phyloP scores from a whole-genome alignment of 331 rosid species.

The Malus hybrid region DNA sequence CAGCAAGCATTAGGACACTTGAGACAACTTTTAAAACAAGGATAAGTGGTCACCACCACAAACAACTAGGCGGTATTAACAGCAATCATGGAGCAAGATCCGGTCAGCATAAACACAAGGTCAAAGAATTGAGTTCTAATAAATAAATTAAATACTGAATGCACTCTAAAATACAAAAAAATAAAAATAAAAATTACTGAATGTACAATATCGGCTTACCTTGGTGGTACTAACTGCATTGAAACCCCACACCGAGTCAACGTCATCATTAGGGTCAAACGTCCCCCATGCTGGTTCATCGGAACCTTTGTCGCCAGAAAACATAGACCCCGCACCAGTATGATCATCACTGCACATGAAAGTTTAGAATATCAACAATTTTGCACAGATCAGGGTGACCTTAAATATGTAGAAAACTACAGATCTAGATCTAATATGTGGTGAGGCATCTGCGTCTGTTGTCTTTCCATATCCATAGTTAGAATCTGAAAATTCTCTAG shows the following conservation, averaged over 20 bases:
- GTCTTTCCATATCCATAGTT: too few relatives aligned
- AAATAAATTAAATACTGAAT: background rate
- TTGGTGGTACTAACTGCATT: constrained; percentile 9
- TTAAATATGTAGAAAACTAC: too few relatives aligned
- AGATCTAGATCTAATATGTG: too few relatives aligned
- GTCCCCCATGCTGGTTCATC: too few relatives aligned
- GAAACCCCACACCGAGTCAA: too few relatives aligned
- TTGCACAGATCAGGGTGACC: too few relatives aligned
- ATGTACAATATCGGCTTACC: too few relatives aligned
- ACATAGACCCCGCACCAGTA: constrained; percentile 53
- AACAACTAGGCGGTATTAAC: background rate
- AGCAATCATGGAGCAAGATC: background rate
- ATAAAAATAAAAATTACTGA: background rate
- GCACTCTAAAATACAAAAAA: too few relatives aligned
- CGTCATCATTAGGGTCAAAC: too few relatives aligned
- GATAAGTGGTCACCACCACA: background rate
- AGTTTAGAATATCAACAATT: too few relatives aligned
- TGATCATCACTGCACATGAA: constrained; percentile 50
- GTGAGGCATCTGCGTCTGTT: too few relatives aligned
- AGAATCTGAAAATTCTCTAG: too few relatives aligned
- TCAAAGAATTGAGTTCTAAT: background rate
- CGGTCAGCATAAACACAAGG: background rate
- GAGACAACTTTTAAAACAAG: background rate
- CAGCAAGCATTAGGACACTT: background rate
- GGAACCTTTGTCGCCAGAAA: constrained; percentile 61